Percentiles rank a stretch among this genome's conserved stretches.
phyloP scores from a whole-genome alignment of 2,329 filamentous ascomycete species.

The Talaromyces sp. region DNA sequence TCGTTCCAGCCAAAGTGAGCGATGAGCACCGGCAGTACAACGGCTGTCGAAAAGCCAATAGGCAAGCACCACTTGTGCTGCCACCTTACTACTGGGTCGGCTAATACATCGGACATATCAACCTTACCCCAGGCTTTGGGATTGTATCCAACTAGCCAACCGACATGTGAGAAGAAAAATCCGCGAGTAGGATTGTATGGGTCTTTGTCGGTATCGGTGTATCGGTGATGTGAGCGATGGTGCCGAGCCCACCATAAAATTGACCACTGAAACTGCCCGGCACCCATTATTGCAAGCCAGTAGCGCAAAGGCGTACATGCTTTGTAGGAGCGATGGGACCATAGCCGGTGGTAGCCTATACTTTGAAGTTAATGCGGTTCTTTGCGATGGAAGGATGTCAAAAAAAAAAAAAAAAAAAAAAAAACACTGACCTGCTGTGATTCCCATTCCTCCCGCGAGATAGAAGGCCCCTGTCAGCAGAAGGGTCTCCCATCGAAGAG shows the following conservation, averaged over 20 bases:
- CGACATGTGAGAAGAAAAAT: slow-evolving; percentile 6
- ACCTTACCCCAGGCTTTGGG: not conserved
- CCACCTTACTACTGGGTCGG: slow-evolving; percentile 8
- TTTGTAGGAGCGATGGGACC: slow-evolving; percentile 4
- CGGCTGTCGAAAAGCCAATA: not conserved
- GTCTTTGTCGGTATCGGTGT: slow-evolving; percentile 8
- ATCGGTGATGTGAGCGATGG: slow-evolving; percentile 11
- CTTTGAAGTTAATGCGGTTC: not conserved
- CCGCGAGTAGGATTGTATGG: slow-evolving; percentile 8
- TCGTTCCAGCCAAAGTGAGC: slow-evolving; percentile 8
- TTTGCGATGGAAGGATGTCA: no score
- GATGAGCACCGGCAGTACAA: not conserved
- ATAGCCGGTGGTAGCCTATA: slow-evolving; percentile 14
- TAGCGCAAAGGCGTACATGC: not conserved
- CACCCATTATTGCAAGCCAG: slow-evolving; percentile 6
- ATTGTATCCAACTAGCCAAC: slow-evolving; percentile 3
- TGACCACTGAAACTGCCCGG: slow-evolving; percentile 2
- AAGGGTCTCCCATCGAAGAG: not conserved
- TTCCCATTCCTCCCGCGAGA: not conserved
- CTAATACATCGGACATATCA: slow-evolving; percentile 6
- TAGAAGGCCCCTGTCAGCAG: not conserved
- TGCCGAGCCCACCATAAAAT: slow-evolving; percentile 5
- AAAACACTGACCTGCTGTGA: not conserved
- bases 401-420: no score
- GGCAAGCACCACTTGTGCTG: not conserved